Evolutionary conservation across 2,329 filamentous ascomycete species (phyloP).

Genomic region (Fusarium armeniacum): DNA sequence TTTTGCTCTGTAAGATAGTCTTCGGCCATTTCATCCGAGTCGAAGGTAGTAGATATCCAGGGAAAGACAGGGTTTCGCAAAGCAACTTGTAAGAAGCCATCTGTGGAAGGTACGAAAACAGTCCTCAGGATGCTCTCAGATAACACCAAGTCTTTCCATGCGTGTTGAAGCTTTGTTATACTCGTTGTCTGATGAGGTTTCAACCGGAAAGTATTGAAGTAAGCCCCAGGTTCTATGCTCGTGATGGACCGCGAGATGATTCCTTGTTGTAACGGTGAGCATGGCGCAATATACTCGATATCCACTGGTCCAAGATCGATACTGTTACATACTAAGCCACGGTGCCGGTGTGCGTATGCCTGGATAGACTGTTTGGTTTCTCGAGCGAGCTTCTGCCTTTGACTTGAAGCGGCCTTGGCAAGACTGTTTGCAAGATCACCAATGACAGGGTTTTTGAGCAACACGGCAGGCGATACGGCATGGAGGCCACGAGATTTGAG

Average conservation of each 20-base stretch:
- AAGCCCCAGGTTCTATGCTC: conserved; percentile 68
- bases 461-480: conserved; percentile 71
- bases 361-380: conserved; percentile 72
- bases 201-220: conserved; percentile 83
- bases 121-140: conserved; percentile 77
- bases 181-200: conserved; percentile 63
- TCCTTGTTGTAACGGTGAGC: conserved; percentile 87
- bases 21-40: conserved; percentile 52
- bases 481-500: conserved; percentile 74
- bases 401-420: conserved; percentile 9
- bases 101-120: conserved; percentile 77
- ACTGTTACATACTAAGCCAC: conserved; percentile 63
- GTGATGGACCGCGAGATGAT: conserved; percentile 80
- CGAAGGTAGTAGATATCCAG: conserved; percentile 60
- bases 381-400: conserved; percentile 51
- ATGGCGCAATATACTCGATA: conserved; percentile 83
- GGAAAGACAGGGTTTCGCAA: conserved; percentile 59
- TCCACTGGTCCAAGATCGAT: conserved; percentile 65
- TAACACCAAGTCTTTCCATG: conserved; percentile 69
- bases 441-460: conserved; percentile 74
- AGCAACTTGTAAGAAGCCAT: conserved; percentile 83
- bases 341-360: conserved; percentile 74
- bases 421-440: conserved; percentile 62
- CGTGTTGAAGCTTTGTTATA: conserved; percentile 62
- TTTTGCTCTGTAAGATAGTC: conserved; percentile 55